phyloP scores from a whole-genome alignment of 2,329 filamentous ascomycete genomes.

The Aspergillus transmontanensis region DNA sequence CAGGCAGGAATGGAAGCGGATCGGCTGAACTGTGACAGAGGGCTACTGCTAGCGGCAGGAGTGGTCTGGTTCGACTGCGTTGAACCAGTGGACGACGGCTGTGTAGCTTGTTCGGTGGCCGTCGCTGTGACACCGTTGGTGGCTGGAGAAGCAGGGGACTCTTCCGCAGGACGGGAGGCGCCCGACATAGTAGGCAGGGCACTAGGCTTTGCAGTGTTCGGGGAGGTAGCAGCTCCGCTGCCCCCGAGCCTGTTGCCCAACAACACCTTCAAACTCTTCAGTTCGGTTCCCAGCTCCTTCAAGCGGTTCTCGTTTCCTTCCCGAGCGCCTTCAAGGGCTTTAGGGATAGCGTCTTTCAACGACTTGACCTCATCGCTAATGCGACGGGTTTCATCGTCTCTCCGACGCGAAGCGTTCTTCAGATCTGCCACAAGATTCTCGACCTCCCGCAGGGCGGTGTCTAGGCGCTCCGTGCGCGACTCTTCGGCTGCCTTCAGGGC shows the following conservation, averaged over 20 bases:
- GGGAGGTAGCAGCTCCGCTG: constrained; percentile 32
- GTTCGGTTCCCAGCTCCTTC: constrained; percentile 80
- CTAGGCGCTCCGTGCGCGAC: constrained; percentile 78
- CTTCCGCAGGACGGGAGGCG: constrained; percentile 24
- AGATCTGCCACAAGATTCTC: constrained; percentile 80
- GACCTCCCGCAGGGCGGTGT: constrained; percentile 78
- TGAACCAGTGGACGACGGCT: constrained; percentile 27
- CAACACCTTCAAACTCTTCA: constrained; percentile 90
- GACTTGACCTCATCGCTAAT: constrained; percentile 83
- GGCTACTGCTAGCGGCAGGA: constrained; percentile 40
- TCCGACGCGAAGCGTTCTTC: constrained; percentile 75
- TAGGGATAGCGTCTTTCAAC: constrained; percentile 82
- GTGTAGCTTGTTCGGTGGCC: constrained; percentile 30
- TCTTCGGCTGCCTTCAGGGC: constrained; percentile 85
- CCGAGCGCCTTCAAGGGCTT: constrained; percentile 84
- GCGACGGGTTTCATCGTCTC: constrained; percentile 84
- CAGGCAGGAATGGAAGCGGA: constrained; percentile 74
- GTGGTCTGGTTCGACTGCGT: constrained; percentile 36
- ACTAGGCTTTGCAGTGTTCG: constrained; percentile 34
- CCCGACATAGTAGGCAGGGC: constrained; percentile 27
- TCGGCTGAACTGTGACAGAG: constrained; percentile 53
- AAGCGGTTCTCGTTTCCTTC: constrained; percentile 78
- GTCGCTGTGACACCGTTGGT: constrained; percentile 32
- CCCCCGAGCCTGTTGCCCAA: constrained; percentile 65
- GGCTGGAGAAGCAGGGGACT: constrained; percentile 24